Percentiles rank a stretch among this genome's conserved stretches.
Conservation (phyloP, 2,329 filamentous ascomycete genomes). For the Leptographium procerum region DNA sequence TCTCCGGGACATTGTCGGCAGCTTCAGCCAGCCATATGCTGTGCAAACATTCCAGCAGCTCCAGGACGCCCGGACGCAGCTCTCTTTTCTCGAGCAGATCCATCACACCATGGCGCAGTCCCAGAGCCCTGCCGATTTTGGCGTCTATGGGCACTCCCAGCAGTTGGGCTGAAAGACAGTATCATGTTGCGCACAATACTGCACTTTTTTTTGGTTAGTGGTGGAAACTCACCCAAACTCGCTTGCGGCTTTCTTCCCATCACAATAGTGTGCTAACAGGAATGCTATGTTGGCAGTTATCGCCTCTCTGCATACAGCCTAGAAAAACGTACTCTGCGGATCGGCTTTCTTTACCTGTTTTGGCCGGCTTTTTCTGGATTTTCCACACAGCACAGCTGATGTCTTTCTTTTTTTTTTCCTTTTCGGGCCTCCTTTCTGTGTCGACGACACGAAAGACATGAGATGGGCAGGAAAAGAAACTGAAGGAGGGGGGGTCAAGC, state of each 20-base stretch:
- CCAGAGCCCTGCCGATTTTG: slow-evolving; percentile 14
- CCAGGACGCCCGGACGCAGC: slow-evolving; percentile 35
- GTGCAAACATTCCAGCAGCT: slow-evolving; percentile 43
- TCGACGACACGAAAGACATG: neutral
- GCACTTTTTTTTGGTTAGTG: neutral
- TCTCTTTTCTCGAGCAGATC: slow-evolving; percentile 42
- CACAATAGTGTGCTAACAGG: neutral
- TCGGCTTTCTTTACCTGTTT: neutral
- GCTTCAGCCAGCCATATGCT: slow-evolving; percentile 38
- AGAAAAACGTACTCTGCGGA: neutral
- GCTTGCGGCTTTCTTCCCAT: neutral
- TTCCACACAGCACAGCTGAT: neutral
- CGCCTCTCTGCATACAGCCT: neutral
- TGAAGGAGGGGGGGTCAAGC: neutral
- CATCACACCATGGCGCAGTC: slow-evolving; percentile 19
- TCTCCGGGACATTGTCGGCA: slow-evolving; percentile 47
- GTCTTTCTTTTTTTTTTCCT: neutral
- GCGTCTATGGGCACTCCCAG: neutral
- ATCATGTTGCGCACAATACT: slow-evolving; percentile 11
- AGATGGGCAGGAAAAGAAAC: neutral
- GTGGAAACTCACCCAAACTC: neutral
- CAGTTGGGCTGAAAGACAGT: slow-evolving; percentile 14
- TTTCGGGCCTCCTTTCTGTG: neutral
- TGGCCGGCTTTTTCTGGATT: neutral
- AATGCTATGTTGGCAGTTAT: neutral